Conservation (phyloP, 495 filamentous ascomycete species). For the Penicillium verhagenii region DNA sequence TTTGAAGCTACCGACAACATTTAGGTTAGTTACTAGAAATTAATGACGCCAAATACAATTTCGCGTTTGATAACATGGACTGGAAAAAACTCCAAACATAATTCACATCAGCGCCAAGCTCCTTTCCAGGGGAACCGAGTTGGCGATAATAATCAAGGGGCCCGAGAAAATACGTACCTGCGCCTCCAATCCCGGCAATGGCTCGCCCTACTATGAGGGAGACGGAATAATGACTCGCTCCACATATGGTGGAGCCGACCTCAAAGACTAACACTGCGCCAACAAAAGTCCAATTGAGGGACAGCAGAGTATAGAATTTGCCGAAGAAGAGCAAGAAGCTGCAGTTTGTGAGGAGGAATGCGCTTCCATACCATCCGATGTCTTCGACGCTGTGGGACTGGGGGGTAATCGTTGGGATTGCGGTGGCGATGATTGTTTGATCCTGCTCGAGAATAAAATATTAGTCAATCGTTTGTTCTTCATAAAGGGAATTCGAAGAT, state of each 20-base stretch:
- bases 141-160: constrained; percentile 75
- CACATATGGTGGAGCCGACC: constrained; percentile 82
- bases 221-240: constrained; percentile 67
- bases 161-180: constrained; percentile 82
- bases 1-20: too few relatives aligned
- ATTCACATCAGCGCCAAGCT: too few relatives aligned
- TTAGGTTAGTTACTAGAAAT: too few relatives aligned
- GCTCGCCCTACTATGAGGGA: constrained; percentile 83
- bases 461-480: too few relatives aligned
- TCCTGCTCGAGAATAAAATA: too few relatives aligned
- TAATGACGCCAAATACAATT: too few relatives aligned
- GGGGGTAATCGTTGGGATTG: constrained; percentile 81
- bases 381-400: constrained; percentile 72
- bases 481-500: too few relatives aligned
- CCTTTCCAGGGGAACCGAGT: too few relatives aligned
- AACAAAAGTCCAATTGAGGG: constrained; percentile 72
- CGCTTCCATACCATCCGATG: constrained; percentile 78
- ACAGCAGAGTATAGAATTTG: constrained; percentile 77
- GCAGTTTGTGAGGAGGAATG: constrained; percentile 69
- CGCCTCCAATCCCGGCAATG: constrained; percentile 77
- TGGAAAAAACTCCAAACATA: too few relatives aligned
- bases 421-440: constrained; percentile 81
- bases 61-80: too few relatives aligned
- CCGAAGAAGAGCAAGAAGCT: constrained; percentile 73
- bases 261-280: constrained; percentile 75